Evolutionary conservation across 176 grass and related monocot genomes (phyloP), one percentile per base, ranked within the genome.

Genomic region (Oryza officinalis): DNA sequence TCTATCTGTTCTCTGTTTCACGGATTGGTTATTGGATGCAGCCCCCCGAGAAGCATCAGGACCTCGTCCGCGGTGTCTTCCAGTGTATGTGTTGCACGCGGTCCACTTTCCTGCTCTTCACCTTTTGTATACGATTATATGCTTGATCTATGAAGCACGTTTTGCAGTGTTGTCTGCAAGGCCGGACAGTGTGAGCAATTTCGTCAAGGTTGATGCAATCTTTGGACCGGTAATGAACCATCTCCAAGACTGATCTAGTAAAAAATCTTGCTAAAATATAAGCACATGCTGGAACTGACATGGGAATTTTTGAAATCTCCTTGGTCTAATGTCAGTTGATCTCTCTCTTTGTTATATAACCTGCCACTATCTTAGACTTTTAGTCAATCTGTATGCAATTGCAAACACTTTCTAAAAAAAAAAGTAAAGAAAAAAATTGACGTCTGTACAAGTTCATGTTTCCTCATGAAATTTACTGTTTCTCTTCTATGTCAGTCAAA

Each of bases 31-130:
- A 14, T 9, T 50, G 32, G 78, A 15, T 50, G 35, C 91, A 99
- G 96, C 81, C 89, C 13, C 93, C 96, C 17, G 96, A 99, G 93
- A 94, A 94, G 75, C 96, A 99, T 32, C 89, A 96, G 85, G 89
- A 99, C 20, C 78, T 99, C 44, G 81, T 85, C 5, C 96, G 93
- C 41, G 23, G 92, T 27, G 87, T 96, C 59, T 99, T 94, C 77
- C 80, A 85, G 83, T 92, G 96, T 97, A 81, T 78, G 80, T 26
- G 11, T 12, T 15, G 22, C 13, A 22, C 50, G 64, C 38, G 2
- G 18, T 81, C 50, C 30, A 1, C 18, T 84, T 66, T 81, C 69
- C 61, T 3, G 26, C 47, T 69, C 30, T 14, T 38, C 27, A 9
- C 27, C 52, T 6, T 73, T 74, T 47, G 8, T 63, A 37, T 72